Percentiles rank a stretch among this genome's conserved stretches.
Conservation (phyloP, 192 early-diverging fungal species). For the Coemansia guatemalensis region DNA sequence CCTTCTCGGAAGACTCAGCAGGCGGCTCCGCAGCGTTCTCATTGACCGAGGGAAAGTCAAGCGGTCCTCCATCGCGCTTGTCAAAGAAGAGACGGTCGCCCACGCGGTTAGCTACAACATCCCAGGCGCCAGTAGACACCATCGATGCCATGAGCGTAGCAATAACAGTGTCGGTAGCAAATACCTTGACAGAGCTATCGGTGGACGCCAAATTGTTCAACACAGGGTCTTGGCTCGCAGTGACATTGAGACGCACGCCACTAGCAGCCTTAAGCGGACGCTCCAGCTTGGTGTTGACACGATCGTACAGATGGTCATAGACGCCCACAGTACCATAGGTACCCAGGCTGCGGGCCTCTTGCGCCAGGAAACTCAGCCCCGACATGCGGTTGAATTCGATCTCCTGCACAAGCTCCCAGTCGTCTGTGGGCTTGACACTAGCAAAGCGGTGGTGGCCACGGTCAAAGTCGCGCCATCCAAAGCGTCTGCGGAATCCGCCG, state of each 20-base stretch:
- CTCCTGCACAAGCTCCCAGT: slow-evolving; percentile 94
- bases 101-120: slow-evolving; percentile 85
- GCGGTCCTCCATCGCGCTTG: slow-evolving; percentile 79
- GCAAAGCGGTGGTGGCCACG: slow-evolving; percentile 78
- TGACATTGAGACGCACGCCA: slow-evolving; percentile 70
- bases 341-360: slow-evolving; percentile 79
- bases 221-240: slow-evolving; percentile 87
- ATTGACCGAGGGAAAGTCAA: slow-evolving; percentile 90
- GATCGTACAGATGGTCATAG: slow-evolving; percentile 85
- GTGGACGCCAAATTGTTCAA: slow-evolving; percentile 57
- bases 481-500: slow-evolving; percentile 35
- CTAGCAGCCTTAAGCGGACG: slow-evolving; percentile 67
- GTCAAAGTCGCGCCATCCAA: slow-evolving; percentile 47
- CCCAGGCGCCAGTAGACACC: slow-evolving; percentile 93
- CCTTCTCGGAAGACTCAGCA: slow-evolving; percentile 83
- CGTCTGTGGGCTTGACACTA: slow-evolving; percentile 79
- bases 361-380: slow-evolving; percentile 77
- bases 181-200: slow-evolving; percentile 63
- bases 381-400: slow-evolving; percentile 88
- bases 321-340: slow-evolving; percentile 71
- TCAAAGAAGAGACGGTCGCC: slow-evolving; percentile 86
- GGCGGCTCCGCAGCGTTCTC: slow-evolving; percentile 94
- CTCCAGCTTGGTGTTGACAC: slow-evolving; percentile 78
- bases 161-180: slow-evolving; percentile 88
- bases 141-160: slow-evolving; percentile 91